A percentile compares a stretch with the other conserved stretches of the same genome.
phyloP scores from a whole-genome alignment of 495 filamentous ascomycete genomes.

The Cetradonia linearis region DNA sequence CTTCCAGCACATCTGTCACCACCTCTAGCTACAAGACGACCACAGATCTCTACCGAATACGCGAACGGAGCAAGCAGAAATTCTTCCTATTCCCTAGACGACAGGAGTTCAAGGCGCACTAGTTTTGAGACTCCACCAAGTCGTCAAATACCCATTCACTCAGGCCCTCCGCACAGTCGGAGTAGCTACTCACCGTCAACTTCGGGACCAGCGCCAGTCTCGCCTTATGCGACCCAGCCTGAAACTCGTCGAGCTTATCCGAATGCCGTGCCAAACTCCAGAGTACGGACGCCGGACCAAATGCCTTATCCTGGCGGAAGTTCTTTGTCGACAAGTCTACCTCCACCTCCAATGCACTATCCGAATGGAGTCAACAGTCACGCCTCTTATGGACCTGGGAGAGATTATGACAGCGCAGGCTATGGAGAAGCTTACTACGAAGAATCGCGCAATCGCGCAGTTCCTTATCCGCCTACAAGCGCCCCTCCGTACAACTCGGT shows the following conservation, averaged over 20 bases:
- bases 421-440: conserved; percentile 6
- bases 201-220: conserved; percentile 5
- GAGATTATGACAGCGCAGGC: not conserved
- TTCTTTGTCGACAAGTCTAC: conserved; percentile 8
- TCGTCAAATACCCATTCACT: conserved; percentile 9
- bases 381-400: not conserved
- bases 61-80: conserved; percentile 2
- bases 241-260: conserved; percentile 9
- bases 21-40: conserved; percentile 5
- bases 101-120: not conserved
- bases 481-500: not conserved
- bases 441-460: not conserved
- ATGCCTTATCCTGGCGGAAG: not conserved
- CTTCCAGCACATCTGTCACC: conserved; percentile 16
- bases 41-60: not conserved
- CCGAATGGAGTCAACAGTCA: conserved; percentile 6
- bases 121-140: not conserved
- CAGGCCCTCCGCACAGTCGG: conserved; percentile 6
- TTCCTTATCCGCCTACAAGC: not conserved
- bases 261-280: not conserved
- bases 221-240: conserved; percentile 9
- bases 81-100: not conserved
- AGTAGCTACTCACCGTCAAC: conserved; percentile 5
- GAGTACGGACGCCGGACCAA: not conserved
- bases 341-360: conserved; percentile 14